Percentiles rank a stretch among this genome's conserved stretches.
Conservation (phyloP, 176 grass and related monocot genomes). For the Bonia amplexicaulis region DNA sequence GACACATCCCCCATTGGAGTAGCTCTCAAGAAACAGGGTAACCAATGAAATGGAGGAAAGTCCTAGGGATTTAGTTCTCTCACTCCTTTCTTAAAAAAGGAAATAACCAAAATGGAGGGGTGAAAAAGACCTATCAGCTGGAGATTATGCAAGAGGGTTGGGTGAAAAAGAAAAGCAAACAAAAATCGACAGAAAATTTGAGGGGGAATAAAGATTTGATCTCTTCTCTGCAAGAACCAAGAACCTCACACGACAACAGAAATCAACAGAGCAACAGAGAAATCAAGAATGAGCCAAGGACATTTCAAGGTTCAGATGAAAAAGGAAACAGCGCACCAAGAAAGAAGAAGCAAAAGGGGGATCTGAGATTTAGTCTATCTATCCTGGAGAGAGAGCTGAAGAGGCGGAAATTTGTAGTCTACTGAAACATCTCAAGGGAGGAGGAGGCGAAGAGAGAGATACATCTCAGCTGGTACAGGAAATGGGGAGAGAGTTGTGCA, state of each 20-base stretch:
- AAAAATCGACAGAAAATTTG: not conserved
- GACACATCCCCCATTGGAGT: conserved; percentile 38
- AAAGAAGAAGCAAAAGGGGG: not conserved
- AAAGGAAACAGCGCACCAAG: not conserved
- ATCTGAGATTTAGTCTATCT: not conserved
- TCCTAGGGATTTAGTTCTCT: not conserved
- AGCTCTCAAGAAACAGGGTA: conserved; percentile 1
- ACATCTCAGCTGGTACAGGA: not conserved
- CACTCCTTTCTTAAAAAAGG: not conserved
- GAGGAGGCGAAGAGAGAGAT: not conserved
- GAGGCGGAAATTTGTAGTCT: not conserved
- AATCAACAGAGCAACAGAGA: not conserved
- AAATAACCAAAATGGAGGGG: not conserved
- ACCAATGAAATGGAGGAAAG: not conserved
- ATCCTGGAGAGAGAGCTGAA: not conserved
- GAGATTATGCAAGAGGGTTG: too few relatives aligned
- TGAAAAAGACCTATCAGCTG: not conserved
- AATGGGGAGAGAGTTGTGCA: not conserved
- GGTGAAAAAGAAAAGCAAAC: not conserved
- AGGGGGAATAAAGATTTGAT: not conserved
- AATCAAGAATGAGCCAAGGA: not conserved
- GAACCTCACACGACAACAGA: not conserved
- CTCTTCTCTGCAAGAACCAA: not conserved
- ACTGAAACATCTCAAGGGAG: not conserved
- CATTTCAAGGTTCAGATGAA: not conserved